A percentile compares a stretch with the other conserved stretches of the same genome.
These are phyloP conservation scores for Malassezia furfur DNA, from an alignment of 1,284 basidiomycete genomes.

Conservation along the genomic window DNA sequence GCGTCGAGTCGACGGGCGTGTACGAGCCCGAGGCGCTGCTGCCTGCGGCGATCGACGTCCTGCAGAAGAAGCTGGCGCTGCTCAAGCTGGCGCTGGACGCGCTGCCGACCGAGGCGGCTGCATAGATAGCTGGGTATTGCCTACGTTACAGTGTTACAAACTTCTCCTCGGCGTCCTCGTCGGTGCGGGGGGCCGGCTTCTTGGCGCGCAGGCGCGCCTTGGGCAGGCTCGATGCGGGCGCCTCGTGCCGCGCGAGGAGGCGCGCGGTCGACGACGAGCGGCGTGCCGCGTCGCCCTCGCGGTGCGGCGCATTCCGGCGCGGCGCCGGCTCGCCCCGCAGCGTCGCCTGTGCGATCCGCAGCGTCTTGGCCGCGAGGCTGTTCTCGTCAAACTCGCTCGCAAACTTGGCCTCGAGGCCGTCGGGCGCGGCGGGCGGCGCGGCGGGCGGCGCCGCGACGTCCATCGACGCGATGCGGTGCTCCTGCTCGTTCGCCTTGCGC, in stretches of 20 bases:
- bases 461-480: not conserved
- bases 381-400: constrained; percentile 7
- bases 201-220: not conserved
- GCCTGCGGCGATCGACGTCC: constrained; percentile 69
- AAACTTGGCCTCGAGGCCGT: constrained; percentile 1
- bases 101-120: constrained; percentile 10
- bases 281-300: not conserved
- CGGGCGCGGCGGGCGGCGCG: not conserved
- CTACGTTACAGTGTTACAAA: too few species aligned
- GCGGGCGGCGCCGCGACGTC: not conserved
- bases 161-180: not conserved
- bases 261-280: not conserved
- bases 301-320: not conserved
- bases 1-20: constrained; percentile 78
- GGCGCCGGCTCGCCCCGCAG: not conserved
- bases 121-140: not conserved
- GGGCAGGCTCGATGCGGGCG: not conserved
- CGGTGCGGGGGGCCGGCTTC: too few species aligned
- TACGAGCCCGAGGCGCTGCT: constrained; percentile 77
- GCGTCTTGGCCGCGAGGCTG: constrained; percentile 10
- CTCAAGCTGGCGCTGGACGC: constrained; percentile 35
- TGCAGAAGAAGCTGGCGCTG: constrained; percentile 66
- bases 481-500: not conserved
- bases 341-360: constrained; percentile 14
- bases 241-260: constrained; percentile 7